A percentile compares a stretch with the other conserved stretches of the same genome.
phyloP scores from a whole-genome alignment of 208 protist genomes.

The Acanthamoeba pearcei region DNA sequence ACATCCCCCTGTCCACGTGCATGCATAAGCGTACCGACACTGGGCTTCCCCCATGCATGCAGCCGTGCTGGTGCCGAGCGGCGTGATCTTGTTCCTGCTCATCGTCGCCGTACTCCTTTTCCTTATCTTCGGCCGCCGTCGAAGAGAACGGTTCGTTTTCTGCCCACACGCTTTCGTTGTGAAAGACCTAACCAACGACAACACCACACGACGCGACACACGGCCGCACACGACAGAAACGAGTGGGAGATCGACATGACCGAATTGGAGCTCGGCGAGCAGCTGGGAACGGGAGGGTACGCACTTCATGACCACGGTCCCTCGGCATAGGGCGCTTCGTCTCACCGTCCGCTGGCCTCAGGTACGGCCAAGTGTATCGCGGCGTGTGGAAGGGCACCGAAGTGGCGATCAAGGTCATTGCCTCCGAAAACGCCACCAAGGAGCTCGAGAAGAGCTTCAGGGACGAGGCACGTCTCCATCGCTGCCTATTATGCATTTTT shows the following conservation, averaged over 20 bases:
- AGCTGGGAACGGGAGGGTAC: background rate
- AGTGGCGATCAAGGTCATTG: background rate
- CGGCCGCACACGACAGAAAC: background rate
- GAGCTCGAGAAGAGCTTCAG: constrained; percentile 4
- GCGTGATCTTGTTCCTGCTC: background rate
- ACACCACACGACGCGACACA: too few relatives aligned
- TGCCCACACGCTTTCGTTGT: too few relatives aligned
- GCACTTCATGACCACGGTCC: too few relatives aligned
- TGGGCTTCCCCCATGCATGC: too few relatives aligned
- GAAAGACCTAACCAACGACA: too few relatives aligned
- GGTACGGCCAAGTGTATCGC: background rate
- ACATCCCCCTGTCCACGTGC: background rate
- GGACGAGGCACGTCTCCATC: background rate
- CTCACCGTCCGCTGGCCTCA: background rate
- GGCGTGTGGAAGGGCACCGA: constrained; percentile 45
- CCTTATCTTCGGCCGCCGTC: background rate
- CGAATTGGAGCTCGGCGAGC: background rate
- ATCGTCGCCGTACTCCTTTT: background rate
- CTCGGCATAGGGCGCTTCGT: too few relatives aligned
- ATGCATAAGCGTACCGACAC: background rate
- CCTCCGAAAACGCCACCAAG: background rate
- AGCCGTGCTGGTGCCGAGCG: background rate
- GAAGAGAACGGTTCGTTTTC: too few relatives aligned
- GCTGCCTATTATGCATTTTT: background rate
- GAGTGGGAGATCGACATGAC: background rate